These are phyloP conservation scores for Lachnellula arida DNA, from an alignment of 2,329 filamentous ascomycete species.

Conservation along the genomic window DNA sequence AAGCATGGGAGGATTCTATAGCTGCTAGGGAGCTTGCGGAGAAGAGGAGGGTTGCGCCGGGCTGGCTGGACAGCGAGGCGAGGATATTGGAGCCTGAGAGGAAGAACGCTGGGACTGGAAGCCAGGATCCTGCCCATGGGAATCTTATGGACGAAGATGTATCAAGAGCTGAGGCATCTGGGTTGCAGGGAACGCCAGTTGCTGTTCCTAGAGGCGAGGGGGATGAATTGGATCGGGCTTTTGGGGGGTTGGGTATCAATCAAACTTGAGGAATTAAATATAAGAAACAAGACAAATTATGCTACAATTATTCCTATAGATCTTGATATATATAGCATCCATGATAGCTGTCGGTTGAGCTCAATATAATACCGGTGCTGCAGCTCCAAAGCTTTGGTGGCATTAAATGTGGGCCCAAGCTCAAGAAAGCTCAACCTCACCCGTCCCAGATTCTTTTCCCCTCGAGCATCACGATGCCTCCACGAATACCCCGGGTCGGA, in stretches of 20 bases:
- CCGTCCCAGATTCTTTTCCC: not conserved
- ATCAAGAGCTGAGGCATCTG: conserved; percentile 29
- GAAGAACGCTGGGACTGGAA: conserved; percentile 21
- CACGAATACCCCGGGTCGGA: conserved; percentile 25
- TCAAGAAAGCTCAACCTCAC: conserved; percentile 4
- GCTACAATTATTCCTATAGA: not conserved
- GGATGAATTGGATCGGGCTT: conserved; percentile 49
- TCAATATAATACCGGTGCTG: not conserved
- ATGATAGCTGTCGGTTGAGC: not conserved
- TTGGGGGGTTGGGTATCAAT: conserved; percentile 42
- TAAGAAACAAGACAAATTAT: not conserved
- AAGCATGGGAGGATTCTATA: conserved; percentile 65
- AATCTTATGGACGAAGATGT: conserved; percentile 32
- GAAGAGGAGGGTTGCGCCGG: conserved; percentile 74
- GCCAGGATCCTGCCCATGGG: conserved; percentile 6
- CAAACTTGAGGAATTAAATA: conserved; percentile 8
- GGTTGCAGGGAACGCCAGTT: conserved; percentile 30
- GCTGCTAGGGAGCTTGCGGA: conserved; percentile 65
- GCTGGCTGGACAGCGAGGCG: conserved; percentile 73
- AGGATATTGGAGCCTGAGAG: conserved; percentile 65
- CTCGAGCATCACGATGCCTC: conserved; percentile 29
- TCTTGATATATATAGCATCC: not conserved
- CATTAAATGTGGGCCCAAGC: not conserved
- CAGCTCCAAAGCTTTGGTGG: not conserved
- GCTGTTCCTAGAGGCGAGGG: conserved; percentile 42